A percentile compares a stretch with the other conserved stretches of the same genome.
phyloP scores from a whole-genome alignment of 495 filamentous ascomycete species.

The Hypoxylon fuscum region DNA sequence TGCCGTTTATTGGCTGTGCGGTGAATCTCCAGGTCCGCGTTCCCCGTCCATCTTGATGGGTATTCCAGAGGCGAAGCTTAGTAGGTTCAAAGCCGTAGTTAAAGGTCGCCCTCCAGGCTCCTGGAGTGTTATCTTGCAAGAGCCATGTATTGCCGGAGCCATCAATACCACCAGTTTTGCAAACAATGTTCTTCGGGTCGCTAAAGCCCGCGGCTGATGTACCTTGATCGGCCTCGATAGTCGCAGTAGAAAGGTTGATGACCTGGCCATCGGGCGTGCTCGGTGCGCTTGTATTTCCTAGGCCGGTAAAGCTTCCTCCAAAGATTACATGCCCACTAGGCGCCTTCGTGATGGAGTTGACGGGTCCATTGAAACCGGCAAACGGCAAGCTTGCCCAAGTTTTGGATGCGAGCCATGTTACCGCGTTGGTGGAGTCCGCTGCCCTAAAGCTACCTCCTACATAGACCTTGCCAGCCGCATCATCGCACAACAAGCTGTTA shows the following conservation, averaged over 20 bases:
- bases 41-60: conserved; percentile 82
- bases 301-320: conserved; percentile 87
- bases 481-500: conserved; percentile 82
- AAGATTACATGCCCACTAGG: conserved; percentile 87
- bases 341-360: conserved; percentile 82
- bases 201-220: conserved; percentile 70
- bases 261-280: conserved; percentile 72
- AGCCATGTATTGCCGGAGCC: conserved; percentile 84
- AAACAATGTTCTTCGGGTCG: conserved; percentile 86
- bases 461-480: conserved; percentile 83
- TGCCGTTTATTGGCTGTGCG: conserved; percentile 83
- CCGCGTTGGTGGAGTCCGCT: conserved; percentile 84
- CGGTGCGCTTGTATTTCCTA: conserved; percentile 79
- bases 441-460: conserved; percentile 87
- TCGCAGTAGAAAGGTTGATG: conserved; percentile 82
- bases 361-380: conserved; percentile 92
- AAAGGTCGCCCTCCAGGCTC: conserved; percentile 86
- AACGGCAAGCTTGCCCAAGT: conserved; percentile 91
- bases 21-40: conserved; percentile 87
- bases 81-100: conserved; percentile 83
- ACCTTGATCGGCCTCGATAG: conserved; percentile 70
- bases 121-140: conserved; percentile 78
- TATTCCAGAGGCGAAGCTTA: conserved; percentile 90
- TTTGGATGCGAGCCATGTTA: conserved; percentile 76
- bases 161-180: conserved; percentile 71